phyloP scores from a whole-genome alignment of 805 yeast species.

The Candida nanaspora region DNA sequence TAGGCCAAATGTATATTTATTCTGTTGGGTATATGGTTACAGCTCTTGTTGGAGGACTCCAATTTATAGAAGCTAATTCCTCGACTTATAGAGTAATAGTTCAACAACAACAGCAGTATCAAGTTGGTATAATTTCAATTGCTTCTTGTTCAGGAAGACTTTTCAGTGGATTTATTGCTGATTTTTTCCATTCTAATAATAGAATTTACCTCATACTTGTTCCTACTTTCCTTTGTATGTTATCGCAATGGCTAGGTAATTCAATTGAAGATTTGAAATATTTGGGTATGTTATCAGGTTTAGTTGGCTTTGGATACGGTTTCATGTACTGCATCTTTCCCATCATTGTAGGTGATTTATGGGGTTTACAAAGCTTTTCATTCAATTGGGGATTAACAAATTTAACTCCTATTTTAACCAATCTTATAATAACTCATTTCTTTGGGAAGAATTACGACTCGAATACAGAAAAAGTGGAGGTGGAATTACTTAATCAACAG shows the following conservation, averaged over 20 bases:
- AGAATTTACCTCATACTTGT: conserved; percentile 42
- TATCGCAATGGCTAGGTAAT: conserved; percentile 45
- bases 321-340: conserved; percentile 67
- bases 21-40: conserved; percentile 66
- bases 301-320: conserved; percentile 68
- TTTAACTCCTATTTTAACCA: conserved; percentile 57
- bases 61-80: conserved; percentile 7
- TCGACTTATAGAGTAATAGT: conserved; percentile 17
- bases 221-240: conserved; percentile 40
- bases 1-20: conserved; percentile 70
- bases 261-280: conserved; percentile 23
- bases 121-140: conserved; percentile 65
- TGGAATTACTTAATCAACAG: conserved; percentile 1
- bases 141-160: conserved; percentile 64
- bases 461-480: conserved; percentile 15
- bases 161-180: conserved; percentile 57
- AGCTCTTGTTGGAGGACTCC: conserved; percentile 30
- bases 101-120: conserved; percentile 56
- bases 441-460: conserved; percentile 62
- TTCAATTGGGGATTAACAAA: conserved; percentile 71
- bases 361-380: conserved; percentile 62
- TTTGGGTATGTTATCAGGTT: conserved; percentile 45
- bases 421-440: conserved; percentile 49
- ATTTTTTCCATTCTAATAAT: conserved; percentile 43
- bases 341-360: conserved; percentile 65